These are phyloP conservation scores for Venturia oleaginea DNA, from an alignment of 2,329 filamentous ascomycete species.

Conservation along the genomic window DNA sequence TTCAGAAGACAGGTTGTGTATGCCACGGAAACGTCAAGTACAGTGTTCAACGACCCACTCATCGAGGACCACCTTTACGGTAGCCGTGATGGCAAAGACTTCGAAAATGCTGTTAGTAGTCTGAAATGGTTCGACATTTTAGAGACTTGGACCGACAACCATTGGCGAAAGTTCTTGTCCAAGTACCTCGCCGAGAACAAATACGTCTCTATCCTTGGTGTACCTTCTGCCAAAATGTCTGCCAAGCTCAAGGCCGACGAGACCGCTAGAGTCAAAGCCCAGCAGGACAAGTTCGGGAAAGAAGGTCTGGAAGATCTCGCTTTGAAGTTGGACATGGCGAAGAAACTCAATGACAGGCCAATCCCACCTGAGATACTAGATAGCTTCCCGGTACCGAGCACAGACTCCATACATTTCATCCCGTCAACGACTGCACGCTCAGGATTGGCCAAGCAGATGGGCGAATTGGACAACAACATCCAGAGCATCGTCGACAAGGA, in stretches of 20 bases:
- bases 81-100: slow-evolving; percentile 60
- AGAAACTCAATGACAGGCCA: slow-evolving; percentile 77
- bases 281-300: slow-evolving; percentile 71
- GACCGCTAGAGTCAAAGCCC: slow-evolving; percentile 64
- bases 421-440: slow-evolving; percentile 75
- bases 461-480: slow-evolving; percentile 55
- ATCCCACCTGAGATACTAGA: slow-evolving; percentile 78
- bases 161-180: slow-evolving; percentile 76
- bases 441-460: slow-evolving; percentile 65
- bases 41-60: slow-evolving; percentile 74
- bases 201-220: slow-evolving; percentile 80
- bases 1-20: slow-evolving; percentile 77
- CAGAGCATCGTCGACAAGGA: slow-evolving; percentile 70
- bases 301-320: slow-evolving; percentile 69
- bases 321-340: slow-evolving; percentile 70
- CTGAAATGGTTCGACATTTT: slow-evolving; percentile 54
- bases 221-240: slow-evolving; percentile 71
- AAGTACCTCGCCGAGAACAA: slow-evolving; percentile 79
- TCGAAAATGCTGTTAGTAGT: slow-evolving; percentile 31
- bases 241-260: slow-evolving; percentile 76
- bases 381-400: slow-evolving; percentile 70
- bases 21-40: slow-evolving; percentile 69
- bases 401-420: slow-evolving; percentile 92
- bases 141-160: slow-evolving; percentile 67
- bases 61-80: slow-evolving; percentile 93